Conservation (phyloP, 2,329 filamentous ascomycete species). For the Colletotrichum noveboracense region DNA sequence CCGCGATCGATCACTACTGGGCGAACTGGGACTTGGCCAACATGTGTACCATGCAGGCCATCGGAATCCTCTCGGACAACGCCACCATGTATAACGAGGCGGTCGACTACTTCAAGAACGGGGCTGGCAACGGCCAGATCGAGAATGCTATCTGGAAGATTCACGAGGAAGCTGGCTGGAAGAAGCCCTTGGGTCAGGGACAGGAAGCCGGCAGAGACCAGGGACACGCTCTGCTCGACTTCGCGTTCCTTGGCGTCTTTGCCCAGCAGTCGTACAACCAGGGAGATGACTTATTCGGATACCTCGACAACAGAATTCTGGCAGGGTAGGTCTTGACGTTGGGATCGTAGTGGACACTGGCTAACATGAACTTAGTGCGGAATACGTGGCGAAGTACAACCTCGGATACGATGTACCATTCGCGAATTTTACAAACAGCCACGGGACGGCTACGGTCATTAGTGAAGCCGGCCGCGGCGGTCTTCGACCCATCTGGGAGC, state of each 20-base stretch:
- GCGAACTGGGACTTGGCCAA: slow-evolving; percentile 53
- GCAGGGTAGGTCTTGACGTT: slow-evolving; percentile 28
- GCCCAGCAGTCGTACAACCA: slow-evolving; percentile 48
- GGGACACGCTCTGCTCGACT: slow-evolving; percentile 45
- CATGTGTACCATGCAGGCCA: slow-evolving; percentile 42
- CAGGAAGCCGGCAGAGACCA: slow-evolving; percentile 51
- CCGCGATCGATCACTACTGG: slow-evolving; percentile 38
- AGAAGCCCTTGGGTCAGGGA: slow-evolving; percentile 38
- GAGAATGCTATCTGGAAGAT: slow-evolving; percentile 35
- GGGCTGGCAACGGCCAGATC: slow-evolving; percentile 41
- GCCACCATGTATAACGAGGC: slow-evolving; percentile 42
- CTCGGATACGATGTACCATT: slow-evolving; percentile 46
- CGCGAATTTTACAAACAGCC: slow-evolving; percentile 40
- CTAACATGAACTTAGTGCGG: slow-evolving; percentile 27
- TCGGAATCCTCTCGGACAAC: slow-evolving; percentile 48
- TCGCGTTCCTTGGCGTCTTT: slow-evolving; percentile 42
- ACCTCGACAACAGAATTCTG: slow-evolving; percentile 37
- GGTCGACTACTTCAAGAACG: slow-evolving; percentile 43
- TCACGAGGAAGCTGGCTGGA: slow-evolving; percentile 31
- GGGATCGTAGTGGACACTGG: neutral
- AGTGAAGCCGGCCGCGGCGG: slow-evolving; percentile 32
- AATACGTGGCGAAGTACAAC: slow-evolving; percentile 48
- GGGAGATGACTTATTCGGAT: slow-evolving; percentile 43
- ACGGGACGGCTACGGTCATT: slow-evolving; percentile 40
- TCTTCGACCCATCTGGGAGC: slow-evolving; percentile 42